phyloP scores from a whole-genome alignment of 441 rosid genomes.

The Dalechampia spathulata region DNA sequence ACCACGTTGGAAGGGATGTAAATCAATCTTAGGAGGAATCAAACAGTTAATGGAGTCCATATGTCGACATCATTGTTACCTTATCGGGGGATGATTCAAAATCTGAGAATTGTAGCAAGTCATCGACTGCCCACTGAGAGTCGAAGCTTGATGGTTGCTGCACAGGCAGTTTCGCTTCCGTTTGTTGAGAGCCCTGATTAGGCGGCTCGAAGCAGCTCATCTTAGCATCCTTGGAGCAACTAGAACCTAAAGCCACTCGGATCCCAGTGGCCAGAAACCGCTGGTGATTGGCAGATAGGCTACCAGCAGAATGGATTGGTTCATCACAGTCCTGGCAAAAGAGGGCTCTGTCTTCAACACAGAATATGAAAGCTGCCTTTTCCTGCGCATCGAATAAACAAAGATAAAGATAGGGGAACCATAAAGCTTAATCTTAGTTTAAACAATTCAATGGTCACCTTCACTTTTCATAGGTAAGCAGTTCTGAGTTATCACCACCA shows the following conservation, averaged over 20 bases:
- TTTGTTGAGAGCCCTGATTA: constrained; percentile 37
- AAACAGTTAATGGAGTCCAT: neutral
- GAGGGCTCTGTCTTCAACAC: constrained; percentile 94
- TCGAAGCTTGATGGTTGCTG: constrained; percentile 33
- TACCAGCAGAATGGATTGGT: constrained; percentile 67
- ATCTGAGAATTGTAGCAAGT: constrained; percentile 63
- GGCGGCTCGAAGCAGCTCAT: constrained; percentile 60
- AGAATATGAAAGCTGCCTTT: constrained; percentile 71
- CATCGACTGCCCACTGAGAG: constrained; percentile 66
- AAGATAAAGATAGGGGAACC: too few species aligned
- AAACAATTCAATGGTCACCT: too few species aligned
- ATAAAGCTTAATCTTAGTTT: too few species aligned
- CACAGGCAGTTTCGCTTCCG: constrained; percentile 29
- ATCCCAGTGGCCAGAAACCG: constrained; percentile 82
- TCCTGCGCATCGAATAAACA: constrained; percentile 35
- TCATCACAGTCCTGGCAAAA: constrained; percentile 84
- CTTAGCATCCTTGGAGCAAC: constrained; percentile 44
- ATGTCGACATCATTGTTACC: constrained; percentile 30
- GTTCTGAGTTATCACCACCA: too few species aligned
- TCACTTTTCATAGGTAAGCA: too few species aligned
- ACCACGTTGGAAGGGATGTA: neutral
- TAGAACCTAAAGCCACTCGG: constrained; percentile 58
- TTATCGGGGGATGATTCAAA: constrained; percentile 52
- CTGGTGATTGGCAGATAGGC: constrained; percentile 66
- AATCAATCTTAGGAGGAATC: too few species aligned